Percentiles rank a stretch among this genome's conserved stretches.
These are phyloP conservation scores for Aegilops umbellulata DNA, from an alignment of 176 grass and related monocot genomes.

Conservation along the genomic window DNA sequence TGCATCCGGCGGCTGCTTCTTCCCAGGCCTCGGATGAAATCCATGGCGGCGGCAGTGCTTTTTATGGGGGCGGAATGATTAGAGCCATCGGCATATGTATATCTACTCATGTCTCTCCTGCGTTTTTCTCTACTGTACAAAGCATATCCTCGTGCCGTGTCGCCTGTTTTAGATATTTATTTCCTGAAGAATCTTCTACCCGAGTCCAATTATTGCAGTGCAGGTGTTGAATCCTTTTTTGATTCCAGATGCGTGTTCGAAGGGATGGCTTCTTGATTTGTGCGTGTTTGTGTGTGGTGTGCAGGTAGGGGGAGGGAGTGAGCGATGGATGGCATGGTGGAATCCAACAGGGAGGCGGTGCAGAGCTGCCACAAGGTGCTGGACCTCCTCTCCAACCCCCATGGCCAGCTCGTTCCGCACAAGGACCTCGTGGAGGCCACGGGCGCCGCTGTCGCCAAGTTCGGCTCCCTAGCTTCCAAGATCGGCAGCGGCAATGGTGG, in stretches of 20 bases:
- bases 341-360: slow-evolving; percentile 65
- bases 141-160: neutral
- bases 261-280: neutral
- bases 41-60: neutral
- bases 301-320: neutral
- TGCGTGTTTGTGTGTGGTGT: neutral
- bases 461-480: slow-evolving; percentile 52
- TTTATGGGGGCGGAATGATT: slow-evolving; percentile 38
- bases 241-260: neutral
- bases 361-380: slow-evolving; percentile 77
- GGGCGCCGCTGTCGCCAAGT: slow-evolving; percentile 61
- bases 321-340: slow-evolving; percentile 71
- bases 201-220: slow-evolving; percentile 12
- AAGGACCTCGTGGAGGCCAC: slow-evolving; percentile 64
- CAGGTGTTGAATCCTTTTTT: neutral
- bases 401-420: slow-evolving; percentile 44
- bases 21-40: slow-evolving; percentile 28
- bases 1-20: neutral
- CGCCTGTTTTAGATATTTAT: neutral
- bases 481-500: slow-evolving; percentile 44
- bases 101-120: neutral
- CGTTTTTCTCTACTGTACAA: neutral
- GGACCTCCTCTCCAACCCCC: slow-evolving; percentile 59
- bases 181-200: neutral
- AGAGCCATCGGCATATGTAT: slow-evolving; percentile 3